These are phyloP conservation scores for Xanthoparmelia taractica DNA, from an alignment of 495 filamentous ascomycete genomes.

Conservation along the genomic window DNA sequence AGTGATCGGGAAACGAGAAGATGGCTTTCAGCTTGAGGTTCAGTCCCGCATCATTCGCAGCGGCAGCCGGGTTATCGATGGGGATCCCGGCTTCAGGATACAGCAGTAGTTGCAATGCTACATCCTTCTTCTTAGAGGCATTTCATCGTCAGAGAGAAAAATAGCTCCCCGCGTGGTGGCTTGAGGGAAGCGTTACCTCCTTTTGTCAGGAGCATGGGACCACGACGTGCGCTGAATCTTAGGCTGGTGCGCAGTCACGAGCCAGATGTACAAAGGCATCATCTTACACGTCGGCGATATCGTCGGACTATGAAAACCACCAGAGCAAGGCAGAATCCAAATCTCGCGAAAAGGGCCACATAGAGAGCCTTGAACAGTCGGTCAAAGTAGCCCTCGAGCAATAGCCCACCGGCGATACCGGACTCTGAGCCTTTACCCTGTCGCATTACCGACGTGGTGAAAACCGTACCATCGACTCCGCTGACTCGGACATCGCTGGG, in stretches of 20 bases:
- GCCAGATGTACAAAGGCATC: neutral
- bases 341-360: slow-evolving; percentile 40
- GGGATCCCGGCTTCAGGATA: no score
- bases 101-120: no score
- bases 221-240: neutral
- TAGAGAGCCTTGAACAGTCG: slow-evolving; percentile 52
- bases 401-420: slow-evolving; percentile 46
- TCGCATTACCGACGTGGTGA: slow-evolving; percentile 22
- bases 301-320: neutral
- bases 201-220: neutral
- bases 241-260: neutral
- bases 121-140: neutral
- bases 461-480: slow-evolving; percentile 35
- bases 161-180: neutral
- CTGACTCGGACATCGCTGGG: slow-evolving; percentile 39
- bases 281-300: neutral
- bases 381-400: slow-evolving; percentile 66
- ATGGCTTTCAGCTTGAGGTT: no score
- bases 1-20: no score
- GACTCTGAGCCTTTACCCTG: slow-evolving; percentile 27
- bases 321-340: slow-evolving; percentile 21
- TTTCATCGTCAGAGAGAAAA: no score
- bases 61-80: no score
- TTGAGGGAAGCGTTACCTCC: neutral
- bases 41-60: no score